Percentiles rank a stretch among this genome's conserved stretches.
Evolutionary conservation across 371 early-diverging fungal species (phyloP).

Genomic region (Mucor velutinosus): DNA sequence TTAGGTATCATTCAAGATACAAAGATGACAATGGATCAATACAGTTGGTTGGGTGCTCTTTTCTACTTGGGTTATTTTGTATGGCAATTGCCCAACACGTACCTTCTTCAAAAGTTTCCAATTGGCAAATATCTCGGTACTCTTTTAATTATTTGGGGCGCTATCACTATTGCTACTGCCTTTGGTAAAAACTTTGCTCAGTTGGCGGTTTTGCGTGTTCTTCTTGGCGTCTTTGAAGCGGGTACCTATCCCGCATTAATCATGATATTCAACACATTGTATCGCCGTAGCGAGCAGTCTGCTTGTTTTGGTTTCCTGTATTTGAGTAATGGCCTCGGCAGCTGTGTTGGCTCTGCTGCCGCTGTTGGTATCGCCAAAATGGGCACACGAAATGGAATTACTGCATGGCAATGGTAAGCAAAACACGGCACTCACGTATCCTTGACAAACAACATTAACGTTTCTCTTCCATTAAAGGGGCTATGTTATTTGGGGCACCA

Average conservation of each 20-base stretch:
- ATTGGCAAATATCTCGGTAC: conserved; percentile 32
- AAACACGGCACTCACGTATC: neutral
- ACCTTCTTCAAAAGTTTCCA: conserved; percentile 34
- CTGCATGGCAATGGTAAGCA: conserved; percentile 24
- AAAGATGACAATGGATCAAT: conserved; percentile 16
- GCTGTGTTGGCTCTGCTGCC: conserved; percentile 10
- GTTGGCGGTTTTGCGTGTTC: conserved; percentile 28
- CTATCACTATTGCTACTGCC: conserved; percentile 11
- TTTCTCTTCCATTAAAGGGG: conserved; percentile 17
- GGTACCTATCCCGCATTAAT: conserved; percentile 30
- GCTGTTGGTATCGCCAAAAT: conserved; percentile 27
- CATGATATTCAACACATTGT: conserved; percentile 29
- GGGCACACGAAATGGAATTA: conserved; percentile 14
- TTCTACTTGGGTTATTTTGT: conserved; percentile 43
- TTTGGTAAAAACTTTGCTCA: conserved; percentile 27
- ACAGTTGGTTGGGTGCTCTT: conserved; percentile 33
- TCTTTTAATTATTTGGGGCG: conserved; percentile 30
- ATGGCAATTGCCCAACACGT: conserved; percentile 44
- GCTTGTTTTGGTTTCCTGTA: conserved; percentile 26
- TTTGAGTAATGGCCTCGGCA: conserved; percentile 15
- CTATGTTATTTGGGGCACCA: conserved; percentile 26
- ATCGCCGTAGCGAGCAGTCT: conserved; percentile 34
- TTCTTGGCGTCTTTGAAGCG: conserved; percentile 40
- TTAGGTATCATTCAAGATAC: conserved; percentile 39
- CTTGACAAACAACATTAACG: neutral